phyloP scores from a whole-genome alignment of 257 asterid species.

The Ballota nigra region DNA sequence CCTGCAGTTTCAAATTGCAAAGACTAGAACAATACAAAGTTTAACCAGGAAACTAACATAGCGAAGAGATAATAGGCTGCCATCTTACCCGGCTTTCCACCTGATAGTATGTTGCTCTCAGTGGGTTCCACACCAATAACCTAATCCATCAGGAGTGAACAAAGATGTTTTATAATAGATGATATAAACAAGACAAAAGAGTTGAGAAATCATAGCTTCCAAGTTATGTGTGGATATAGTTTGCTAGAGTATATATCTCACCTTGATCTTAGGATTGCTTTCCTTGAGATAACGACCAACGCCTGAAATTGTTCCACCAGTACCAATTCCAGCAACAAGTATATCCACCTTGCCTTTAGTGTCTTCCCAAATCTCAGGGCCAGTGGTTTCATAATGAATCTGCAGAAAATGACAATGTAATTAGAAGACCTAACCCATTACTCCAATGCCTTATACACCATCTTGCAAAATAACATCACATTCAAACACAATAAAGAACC shows the following conservation, averaged over 20 bases:
- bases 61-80: conserved; percentile 25
- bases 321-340: conserved; percentile 96
- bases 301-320: conserved; percentile 96
- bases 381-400: conserved; percentile 97
- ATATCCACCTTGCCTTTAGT: conserved; percentile 93
- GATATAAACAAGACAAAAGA: conserved; percentile 11
- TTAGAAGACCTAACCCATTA: conserved; percentile 16
- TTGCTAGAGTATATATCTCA: conserved; percentile 13
- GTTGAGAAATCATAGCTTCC: not conserved
- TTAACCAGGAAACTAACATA: conserved; percentile 30
- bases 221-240: not conserved
- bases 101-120: conserved; percentile 88
- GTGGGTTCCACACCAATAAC: conserved; percentile 94
- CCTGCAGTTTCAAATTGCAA: conserved; percentile 88
- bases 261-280: conserved; percentile 74
- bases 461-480: not conserved
- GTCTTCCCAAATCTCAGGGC: conserved; percentile 99
- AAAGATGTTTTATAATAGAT: conserved; percentile 14
- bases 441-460: not conserved
- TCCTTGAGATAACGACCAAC: conserved; percentile 85
- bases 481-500: conserved; percentile 41
- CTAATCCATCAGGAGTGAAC: conserved; percentile 34
- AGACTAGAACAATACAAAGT: conserved; percentile 54
- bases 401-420: conserved; percentile 20
- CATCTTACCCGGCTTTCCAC: conserved; percentile 98